Conservation (phyloP, 306 rosid species). For the Adenanthera pavonina region DNA sequence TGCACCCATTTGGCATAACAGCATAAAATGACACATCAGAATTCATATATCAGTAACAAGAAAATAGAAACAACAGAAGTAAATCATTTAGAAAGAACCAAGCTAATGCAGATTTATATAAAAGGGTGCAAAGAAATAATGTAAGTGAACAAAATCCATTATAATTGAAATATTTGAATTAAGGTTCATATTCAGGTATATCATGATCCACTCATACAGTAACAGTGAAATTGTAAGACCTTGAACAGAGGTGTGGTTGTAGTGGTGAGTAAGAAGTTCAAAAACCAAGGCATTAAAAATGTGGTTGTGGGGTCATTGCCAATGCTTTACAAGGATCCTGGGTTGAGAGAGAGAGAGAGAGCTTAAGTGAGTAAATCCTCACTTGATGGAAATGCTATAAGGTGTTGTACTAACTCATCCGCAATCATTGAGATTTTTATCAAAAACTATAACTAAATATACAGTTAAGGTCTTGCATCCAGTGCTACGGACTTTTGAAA, state of each 20-base stretch:
- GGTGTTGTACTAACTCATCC: neutral
- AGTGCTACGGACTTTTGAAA: neutral
- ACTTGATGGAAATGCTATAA: neutral
- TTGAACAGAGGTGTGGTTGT: neutral
- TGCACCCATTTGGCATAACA: slow-evolving; percentile 49
- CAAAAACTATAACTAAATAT: neutral
- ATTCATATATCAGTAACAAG: slow-evolving; percentile 33
- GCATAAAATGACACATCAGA: slow-evolving; percentile 38
- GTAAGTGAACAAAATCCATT: neutral
- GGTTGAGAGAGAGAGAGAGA: neutral
- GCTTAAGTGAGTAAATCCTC: neutral
- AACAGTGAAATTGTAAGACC: neutral
- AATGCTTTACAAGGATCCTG: neutral
- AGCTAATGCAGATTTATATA: neutral
- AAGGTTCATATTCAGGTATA: slow-evolving; percentile 25
- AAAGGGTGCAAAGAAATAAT: slow-evolving; percentile 11
- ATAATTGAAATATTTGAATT: slow-evolving; percentile 17
- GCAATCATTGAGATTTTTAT: neutral
- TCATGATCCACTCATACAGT: neutral
- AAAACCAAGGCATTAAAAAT: slow-evolving; percentile 5
- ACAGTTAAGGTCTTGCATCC: neutral
- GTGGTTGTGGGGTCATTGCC: slow-evolving; percentile 21
- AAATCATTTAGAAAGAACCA: slow-evolving; percentile 6
- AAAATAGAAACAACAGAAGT: slow-evolving; percentile 27
- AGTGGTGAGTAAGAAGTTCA: neutral